Conservation (phyloP, 1,139 yeast genomes). For the Blastobotrys buckinghamii region DNA sequence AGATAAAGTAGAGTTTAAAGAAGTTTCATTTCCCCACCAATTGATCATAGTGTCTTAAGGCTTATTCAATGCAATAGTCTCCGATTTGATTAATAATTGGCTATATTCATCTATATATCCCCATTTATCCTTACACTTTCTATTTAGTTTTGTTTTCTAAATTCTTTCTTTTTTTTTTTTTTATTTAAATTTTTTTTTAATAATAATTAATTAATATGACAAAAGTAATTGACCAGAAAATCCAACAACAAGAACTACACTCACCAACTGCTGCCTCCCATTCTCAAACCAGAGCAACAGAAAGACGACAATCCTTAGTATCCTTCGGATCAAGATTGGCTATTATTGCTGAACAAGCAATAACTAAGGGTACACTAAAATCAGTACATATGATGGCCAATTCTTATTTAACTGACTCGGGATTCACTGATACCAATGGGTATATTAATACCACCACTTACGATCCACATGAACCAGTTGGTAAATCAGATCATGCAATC, state of each 20-base stretch:
- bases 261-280: not conserved
- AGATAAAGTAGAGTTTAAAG: no score
- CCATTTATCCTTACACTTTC: no score
- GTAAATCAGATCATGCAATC: not conserved
- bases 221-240: not conserved
- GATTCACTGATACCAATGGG: not conserved
- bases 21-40: no score
- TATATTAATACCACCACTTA: not conserved
- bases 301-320: not conserved
- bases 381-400: not conserved
- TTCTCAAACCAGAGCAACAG: not conserved
- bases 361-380: not conserved
- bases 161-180: not conserved
- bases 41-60: not conserved
- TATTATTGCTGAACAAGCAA: not conserved
- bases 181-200: no score
- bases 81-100: no score
- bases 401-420: not conserved
- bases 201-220: not conserved
- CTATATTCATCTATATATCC: no score
- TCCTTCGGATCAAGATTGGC: not conserved
- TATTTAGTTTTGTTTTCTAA: not conserved
- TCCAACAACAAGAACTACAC: not conserved
- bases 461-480: not conserved
- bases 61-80: no score